Conservation (phyloP, 257 asterid genomes). For the Coffea canephora region DNA sequence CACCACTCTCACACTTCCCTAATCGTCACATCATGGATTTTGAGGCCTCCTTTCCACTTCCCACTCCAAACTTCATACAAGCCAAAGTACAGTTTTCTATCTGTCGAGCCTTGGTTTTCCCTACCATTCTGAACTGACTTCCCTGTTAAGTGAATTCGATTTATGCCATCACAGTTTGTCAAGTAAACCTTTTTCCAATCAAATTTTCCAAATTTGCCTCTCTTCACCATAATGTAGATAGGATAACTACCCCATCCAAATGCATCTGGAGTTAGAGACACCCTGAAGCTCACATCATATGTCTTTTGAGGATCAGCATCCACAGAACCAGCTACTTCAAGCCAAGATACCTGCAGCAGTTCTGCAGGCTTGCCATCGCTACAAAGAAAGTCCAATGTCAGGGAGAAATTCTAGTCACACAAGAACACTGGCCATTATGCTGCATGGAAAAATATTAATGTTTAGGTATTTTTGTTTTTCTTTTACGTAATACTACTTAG, state of each 20-base stretch:
- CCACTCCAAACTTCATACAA: slow-evolving; percentile 58
- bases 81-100: slow-evolving; percentile 27
- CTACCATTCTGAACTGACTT: neutral
- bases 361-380: slow-evolving; percentile 27
- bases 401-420: neutral
- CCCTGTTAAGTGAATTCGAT: neutral
- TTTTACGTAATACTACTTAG: too few relatives aligned
- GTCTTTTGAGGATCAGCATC: slow-evolving; percentile 18
- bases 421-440: too few relatives aligned
- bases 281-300: slow-evolving; percentile 37
- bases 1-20: neutral
- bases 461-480: too few relatives aligned
- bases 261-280: slow-evolving; percentile 42
- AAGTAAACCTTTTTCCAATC: neutral
- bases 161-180: neutral
- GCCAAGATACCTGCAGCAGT: slow-evolving; percentile 50
- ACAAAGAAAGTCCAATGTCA: neutral
- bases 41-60: slow-evolving; percentile 64
- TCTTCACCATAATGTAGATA: slow-evolving; percentile 44
- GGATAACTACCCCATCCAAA: slow-evolving; percentile 56
- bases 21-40: slow-evolving; percentile 32
- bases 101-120: neutral
- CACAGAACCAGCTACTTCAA: slow-evolving; percentile 47
- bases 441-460: too few relatives aligned
- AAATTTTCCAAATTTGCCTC: slow-evolving; percentile 23